Conservation (phyloP, 495 filamentous ascomycete genomes). For the Bathelium albidoporum region DNA sequence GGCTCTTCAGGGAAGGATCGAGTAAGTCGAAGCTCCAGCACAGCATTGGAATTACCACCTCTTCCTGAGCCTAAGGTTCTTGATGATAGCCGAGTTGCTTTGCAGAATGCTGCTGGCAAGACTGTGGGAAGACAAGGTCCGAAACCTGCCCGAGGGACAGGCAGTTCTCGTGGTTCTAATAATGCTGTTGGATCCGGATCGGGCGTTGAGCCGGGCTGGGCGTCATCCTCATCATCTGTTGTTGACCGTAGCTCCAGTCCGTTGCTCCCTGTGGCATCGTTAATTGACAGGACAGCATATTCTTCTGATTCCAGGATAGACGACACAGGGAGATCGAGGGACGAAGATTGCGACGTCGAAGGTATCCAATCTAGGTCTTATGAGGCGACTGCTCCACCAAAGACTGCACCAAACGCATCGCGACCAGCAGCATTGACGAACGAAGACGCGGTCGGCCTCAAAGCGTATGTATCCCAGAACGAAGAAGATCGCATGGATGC, state of each 20-base stretch:
- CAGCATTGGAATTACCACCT: conserved; percentile 15
- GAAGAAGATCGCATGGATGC: conserved; percentile 26
- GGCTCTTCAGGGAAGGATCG: background rate
- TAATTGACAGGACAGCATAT: background rate
- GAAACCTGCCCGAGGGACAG: background rate
- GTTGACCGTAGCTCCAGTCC: background rate
- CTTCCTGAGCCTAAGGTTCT: conserved; percentile 23
- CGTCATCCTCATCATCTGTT: conserved; percentile 9
- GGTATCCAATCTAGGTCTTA: background rate
- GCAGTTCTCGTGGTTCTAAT: background rate
- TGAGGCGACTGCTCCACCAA: background rate
- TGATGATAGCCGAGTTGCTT: background rate
- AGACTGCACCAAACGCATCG: conserved; percentile 16
- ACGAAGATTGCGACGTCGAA: too few species aligned
- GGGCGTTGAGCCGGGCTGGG: background rate
- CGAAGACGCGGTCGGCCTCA: conserved; percentile 12
- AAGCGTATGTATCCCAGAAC: conserved; percentile 27
- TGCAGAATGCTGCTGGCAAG: background rate
- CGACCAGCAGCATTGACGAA: conserved; percentile 14
- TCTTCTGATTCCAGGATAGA: background rate
- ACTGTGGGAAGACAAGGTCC: too few species aligned
- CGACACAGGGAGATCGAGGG: too few species aligned
- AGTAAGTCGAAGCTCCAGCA: conserved; percentile 12
- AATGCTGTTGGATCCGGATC: background rate
- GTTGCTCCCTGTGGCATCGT: background rate